Evolutionary conservation across 371 early-diverging fungal genomes (phyloP).

Genomic region (Rhizopus microsporus): DNA sequence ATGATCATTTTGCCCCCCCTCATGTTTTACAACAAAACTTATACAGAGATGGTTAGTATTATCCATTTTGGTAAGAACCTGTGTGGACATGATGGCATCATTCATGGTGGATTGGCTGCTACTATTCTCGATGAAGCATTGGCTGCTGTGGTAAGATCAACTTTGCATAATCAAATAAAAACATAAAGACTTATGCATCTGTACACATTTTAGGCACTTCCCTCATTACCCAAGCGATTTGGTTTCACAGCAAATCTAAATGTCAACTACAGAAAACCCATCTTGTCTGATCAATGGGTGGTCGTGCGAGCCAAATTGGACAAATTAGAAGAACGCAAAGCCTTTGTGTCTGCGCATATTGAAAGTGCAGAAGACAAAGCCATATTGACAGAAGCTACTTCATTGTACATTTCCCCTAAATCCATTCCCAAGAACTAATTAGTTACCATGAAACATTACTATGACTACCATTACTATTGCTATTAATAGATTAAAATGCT

Average conservation of each 20-base stretch:
- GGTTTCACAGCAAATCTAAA: conserved; percentile 80
- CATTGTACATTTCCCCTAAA: conserved; percentile 66
- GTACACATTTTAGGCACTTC: conserved; percentile 41
- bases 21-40: conserved; percentile 40
- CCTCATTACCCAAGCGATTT: conserved; percentile 63
- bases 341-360: conserved; percentile 62
- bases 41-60: conserved; percentile 35
- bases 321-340: conserved; percentile 72
- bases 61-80: conserved; percentile 45
- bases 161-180: neutral
- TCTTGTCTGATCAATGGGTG: conserved; percentile 68
- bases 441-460: neutral
- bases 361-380: conserved; percentile 54
- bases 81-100: conserved; percentile 76
- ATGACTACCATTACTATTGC: too few species aligned
- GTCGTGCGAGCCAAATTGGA: conserved; percentile 64
- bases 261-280: conserved; percentile 72
- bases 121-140: conserved; percentile 72
- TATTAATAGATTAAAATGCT: too few species aligned
- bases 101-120: conserved; percentile 78
- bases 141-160: conserved; percentile 54
- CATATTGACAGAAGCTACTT: conserved; percentile 64
- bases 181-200: neutral
- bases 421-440: conserved; percentile 9
- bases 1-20: conserved; percentile 39